phyloP scores from a whole-genome alignment of 768 basidiomycete species.

The Serendipita indica region DNA sequence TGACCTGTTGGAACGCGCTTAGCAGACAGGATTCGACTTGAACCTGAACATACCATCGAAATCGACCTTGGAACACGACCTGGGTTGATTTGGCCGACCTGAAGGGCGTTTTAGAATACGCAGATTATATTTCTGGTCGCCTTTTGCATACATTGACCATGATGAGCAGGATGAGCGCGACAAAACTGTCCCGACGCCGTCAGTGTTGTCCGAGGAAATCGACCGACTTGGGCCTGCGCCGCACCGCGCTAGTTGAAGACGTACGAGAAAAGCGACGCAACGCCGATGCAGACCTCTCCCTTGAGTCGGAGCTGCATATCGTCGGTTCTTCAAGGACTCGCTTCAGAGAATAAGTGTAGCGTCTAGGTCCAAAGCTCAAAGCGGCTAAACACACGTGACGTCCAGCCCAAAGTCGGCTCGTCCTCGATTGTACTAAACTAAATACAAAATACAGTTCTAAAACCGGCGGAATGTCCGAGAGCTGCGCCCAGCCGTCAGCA shows the following conservation, averaged over 20 bases:
- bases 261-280: constrained; percentile 59
- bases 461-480: constrained; percentile 7
- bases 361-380: constrained; percentile 3
- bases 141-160: constrained; percentile 53
- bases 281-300: constrained; percentile 62
- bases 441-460: neutral
- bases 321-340: constrained; percentile 3
- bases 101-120: constrained; percentile 19
- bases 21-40: neutral
- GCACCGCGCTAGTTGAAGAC: constrained; percentile 24
- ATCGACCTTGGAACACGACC: constrained; percentile 55
- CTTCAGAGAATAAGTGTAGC: neutral
- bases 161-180: constrained; percentile 46
- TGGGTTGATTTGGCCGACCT: constrained; percentile 77
- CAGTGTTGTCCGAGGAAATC: constrained; percentile 17
- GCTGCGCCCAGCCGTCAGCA: neutral
- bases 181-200: constrained; percentile 34
- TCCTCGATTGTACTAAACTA: neutral
- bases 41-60: constrained; percentile 42
- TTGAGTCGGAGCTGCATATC: constrained; percentile 39
- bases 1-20: constrained; percentile 30
- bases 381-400: neutral
- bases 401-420: neutral
- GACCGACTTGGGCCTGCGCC: constrained; percentile 3
- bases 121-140: constrained; percentile 11